Evolutionary conservation across 1,284 basidiomycete genomes (phyloP).

Genomic region (Apiotrichum veenhuisii): DNA sequence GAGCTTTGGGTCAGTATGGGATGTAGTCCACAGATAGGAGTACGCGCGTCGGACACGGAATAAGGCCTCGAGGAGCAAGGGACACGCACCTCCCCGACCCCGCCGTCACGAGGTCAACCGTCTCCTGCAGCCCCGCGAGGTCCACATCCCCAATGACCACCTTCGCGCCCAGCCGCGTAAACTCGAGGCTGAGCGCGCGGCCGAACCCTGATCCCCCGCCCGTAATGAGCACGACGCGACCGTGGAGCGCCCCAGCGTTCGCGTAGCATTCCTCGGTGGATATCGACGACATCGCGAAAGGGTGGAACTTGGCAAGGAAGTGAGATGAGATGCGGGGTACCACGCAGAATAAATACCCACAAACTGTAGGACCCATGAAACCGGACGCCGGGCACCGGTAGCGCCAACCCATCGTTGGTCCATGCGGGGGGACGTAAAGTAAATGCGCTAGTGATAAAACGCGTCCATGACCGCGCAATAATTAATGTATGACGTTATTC

Average conservation of each 20-base stretch:
- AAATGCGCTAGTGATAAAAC: no score
- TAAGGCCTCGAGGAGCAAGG: no score
- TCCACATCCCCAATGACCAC: conserved; percentile 4
- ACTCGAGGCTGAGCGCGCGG: conserved; percentile 3
- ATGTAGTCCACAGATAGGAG: background rate
- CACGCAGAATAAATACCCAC: no score
- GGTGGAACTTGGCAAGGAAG: background rate
- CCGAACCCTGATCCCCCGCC: conserved; percentile 4
- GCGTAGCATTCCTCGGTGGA: conserved; percentile 1
- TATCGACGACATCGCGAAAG: background rate
- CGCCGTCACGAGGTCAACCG: conserved; percentile 26
- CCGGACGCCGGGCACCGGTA: no score
- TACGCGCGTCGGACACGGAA: no score
- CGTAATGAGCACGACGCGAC: conserved; percentile 1
- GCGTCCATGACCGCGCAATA: no score
- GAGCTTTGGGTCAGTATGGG: background rate
- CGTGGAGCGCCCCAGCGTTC: conserved; percentile 38
- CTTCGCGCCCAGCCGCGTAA: conserved; percentile 2
- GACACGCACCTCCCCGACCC: conserved; percentile 1
- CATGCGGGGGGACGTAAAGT: no score
- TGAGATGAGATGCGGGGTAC: background rate
- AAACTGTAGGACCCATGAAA: no score
- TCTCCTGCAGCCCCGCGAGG: background rate
- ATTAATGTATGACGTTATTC: no score
- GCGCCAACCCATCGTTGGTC: no score